A percentile compares a stretch with the other conserved stretches of the same genome.
Conservation (phyloP, 2,329 filamentous ascomycete species). For the Paracorniculantispora psalliotae region DNA sequence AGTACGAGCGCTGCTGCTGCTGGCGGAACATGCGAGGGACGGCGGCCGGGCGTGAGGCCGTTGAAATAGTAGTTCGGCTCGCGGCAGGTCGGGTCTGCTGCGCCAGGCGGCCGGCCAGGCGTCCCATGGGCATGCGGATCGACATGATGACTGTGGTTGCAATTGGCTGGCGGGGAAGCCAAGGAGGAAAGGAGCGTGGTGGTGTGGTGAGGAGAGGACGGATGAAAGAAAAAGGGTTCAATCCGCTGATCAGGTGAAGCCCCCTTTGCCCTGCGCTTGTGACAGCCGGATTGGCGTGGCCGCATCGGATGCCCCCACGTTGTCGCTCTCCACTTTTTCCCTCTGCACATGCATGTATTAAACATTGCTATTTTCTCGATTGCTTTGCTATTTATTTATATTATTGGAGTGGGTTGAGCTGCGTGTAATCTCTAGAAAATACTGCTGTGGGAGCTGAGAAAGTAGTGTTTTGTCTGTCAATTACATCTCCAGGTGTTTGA, state of each 20-base stretch:
- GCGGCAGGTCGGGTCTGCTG: conserved; percentile 7
- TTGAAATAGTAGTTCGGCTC: conserved; percentile 4
- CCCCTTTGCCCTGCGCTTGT: background rate
- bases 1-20: conserved; percentile 35
- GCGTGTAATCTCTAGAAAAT: too few species aligned
- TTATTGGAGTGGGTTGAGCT: too few species aligned
- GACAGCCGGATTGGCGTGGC: background rate
- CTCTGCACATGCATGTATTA: too few species aligned
- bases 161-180: background rate
- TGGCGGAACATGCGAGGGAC: conserved; percentile 16
- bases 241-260: background rate
- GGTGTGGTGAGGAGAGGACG: background rate
- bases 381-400: too few species aligned
- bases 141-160: conserved; percentile 24
- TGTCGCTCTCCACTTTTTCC: background rate
- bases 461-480: too few species aligned
- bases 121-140: conserved; percentile 26
- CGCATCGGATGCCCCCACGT: background rate
- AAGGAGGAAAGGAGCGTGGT: background rate
- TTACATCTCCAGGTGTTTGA: too few species aligned
- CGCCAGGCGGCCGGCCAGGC: conserved; percentile 20
- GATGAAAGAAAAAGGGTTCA: background rate
- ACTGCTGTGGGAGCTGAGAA: too few species aligned
- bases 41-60: conserved; percentile 12
- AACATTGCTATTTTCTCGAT: too few species aligned